phyloP scores from a whole-genome alignment of 2,329 filamentous ascomycete species.

The Gremmenia infestans region DNA sequence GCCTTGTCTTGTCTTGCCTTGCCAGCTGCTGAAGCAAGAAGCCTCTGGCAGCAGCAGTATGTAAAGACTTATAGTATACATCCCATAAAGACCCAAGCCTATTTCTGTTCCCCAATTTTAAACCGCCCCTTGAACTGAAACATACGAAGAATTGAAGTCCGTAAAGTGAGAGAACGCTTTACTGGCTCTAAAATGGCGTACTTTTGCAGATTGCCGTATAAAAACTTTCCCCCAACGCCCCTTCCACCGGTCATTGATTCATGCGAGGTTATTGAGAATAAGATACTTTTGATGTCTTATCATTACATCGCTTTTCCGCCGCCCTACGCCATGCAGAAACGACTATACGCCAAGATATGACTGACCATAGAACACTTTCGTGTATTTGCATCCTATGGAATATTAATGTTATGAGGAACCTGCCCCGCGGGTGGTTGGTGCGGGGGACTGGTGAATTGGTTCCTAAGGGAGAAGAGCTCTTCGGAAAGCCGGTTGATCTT shows the following conservation, averaged over 20 bases:
- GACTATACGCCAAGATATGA: constrained; percentile 19
- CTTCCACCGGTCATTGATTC: constrained; percentile 13
- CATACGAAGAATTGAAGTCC: constrained; percentile 1
- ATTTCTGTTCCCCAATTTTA: neutral
- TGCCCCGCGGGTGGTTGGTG: constrained; percentile 9
- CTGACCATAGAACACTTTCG: constrained; percentile 22
- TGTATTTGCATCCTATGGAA: constrained; percentile 22
- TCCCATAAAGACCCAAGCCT: neutral
- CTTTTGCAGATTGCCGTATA: constrained; percentile 12
- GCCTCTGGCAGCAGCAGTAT: neutral
- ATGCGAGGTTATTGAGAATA: constrained; percentile 13
- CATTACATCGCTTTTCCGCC: constrained; percentile 18
- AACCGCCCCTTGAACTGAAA: neutral
- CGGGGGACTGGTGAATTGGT: constrained; percentile 17
- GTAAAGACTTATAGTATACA: neutral
- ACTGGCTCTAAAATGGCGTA: neutral
- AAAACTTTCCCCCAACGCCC: constrained; percentile 19
- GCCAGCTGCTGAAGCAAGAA: neutral
- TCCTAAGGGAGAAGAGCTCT: constrained; percentile 25
- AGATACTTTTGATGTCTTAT: constrained; percentile 19
- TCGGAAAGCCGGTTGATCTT: constrained; percentile 28
- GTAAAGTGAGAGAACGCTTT: constrained; percentile 1
- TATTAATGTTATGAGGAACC: constrained; percentile 22
- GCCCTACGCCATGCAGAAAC: constrained; percentile 23
- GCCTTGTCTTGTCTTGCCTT: neutral